Evolutionary conservation across 495 filamentous ascomycete species (phyloP).

Genomic region (Niebla homalea): DNA sequence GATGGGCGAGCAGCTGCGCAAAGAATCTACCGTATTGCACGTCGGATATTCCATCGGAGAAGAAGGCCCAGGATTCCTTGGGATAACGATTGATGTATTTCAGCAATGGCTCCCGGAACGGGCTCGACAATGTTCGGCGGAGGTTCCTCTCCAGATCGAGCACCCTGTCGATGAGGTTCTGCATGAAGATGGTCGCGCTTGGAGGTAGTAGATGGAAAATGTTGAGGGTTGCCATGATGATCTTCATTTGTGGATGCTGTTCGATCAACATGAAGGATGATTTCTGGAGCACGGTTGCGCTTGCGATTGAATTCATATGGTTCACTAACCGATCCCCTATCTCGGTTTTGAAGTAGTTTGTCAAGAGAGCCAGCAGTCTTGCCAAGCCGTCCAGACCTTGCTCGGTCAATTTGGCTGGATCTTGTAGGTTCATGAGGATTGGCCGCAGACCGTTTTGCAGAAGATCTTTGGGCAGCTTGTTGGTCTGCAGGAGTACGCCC

Average conservation of each 20-base stretch:
- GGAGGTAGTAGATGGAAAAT: constrained; percentile 90
- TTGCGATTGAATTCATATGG: constrained; percentile 84
- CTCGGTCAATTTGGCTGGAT: constrained; percentile 78
- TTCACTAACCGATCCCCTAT: constrained; percentile 84
- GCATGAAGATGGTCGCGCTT: constrained; percentile 81
- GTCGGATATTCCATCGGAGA: constrained; percentile 61
- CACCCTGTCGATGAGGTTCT: constrained; percentile 73
- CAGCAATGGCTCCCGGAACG: constrained; percentile 83
- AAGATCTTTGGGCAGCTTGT: constrained; percentile 89
- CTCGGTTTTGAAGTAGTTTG: constrained; percentile 98
- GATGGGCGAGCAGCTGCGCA: constrained; percentile 71
- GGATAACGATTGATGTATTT: constrained; percentile 91
- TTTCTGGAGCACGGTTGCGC: constrained; percentile 64
- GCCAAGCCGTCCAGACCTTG: constrained; percentile 86
- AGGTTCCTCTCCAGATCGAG: constrained; percentile 77
- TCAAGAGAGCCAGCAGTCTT: constrained; percentile 74
- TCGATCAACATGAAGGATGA: constrained; percentile 90
- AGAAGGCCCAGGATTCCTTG: constrained; percentile 69
- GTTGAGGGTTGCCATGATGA: constrained; percentile 85
- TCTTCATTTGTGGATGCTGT: constrained; percentile 79
- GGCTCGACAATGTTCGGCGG: constrained; percentile 80
- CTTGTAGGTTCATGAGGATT: constrained; percentile 88
- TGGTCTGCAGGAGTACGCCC: constrained; percentile 71
- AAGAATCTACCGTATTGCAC: constrained; percentile 87
- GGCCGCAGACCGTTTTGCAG: constrained; percentile 88